Evolutionary conservation across 2,329 filamentous ascomycete species (phyloP), one percentile per base, ranked within the genome.

Genomic region (Xylaria sp.): DNA sequence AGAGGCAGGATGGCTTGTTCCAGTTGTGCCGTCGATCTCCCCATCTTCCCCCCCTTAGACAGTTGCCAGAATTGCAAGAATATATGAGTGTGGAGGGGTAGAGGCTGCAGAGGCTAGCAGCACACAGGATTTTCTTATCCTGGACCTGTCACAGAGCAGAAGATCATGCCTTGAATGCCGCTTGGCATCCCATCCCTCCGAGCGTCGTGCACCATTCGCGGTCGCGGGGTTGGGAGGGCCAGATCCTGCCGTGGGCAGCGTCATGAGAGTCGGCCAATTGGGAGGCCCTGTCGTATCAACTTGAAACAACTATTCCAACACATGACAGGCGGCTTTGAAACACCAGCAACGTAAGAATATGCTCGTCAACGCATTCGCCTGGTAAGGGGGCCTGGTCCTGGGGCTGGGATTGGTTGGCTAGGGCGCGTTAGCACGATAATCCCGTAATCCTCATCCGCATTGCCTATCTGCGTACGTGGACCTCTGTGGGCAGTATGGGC

Each of bases 261-360:
- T 29, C 60, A 21, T n/a, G 23, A 47, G 37, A 47, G 50, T 37
- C 6, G 53, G 50, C 69, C 69, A 71, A 71, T 71, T 35, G 53
- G 21, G 35, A n/a, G 54, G 58, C 35, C 51, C 32, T 42, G 67
- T 35, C 44, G 54, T 61, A 35, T 68, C 61, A 67, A 68, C 37
- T 70, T 71, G 69, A 71, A 71, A 71, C 69, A 65, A 54, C 65
- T 61, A 63, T 60, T 62, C 63, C 59, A 61, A 71, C 67, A 65
- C 69, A 69, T 65, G 64, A 71, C 67, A 37, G 59, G 59, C 32
- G 21, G 61, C 61, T 60, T 65, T 70, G 69, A 71, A 71, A 70
- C 69, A 61, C 47, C 57, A 57, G n/a, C 69, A n/a, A 69, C 59
- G 69, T 61, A 60, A 60, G 62, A 70, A 63, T 59, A 50, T 65